Base-by-base conservation (phyloP, 306 rosid genomes). In the Ormosia semicastrata region DNA sequence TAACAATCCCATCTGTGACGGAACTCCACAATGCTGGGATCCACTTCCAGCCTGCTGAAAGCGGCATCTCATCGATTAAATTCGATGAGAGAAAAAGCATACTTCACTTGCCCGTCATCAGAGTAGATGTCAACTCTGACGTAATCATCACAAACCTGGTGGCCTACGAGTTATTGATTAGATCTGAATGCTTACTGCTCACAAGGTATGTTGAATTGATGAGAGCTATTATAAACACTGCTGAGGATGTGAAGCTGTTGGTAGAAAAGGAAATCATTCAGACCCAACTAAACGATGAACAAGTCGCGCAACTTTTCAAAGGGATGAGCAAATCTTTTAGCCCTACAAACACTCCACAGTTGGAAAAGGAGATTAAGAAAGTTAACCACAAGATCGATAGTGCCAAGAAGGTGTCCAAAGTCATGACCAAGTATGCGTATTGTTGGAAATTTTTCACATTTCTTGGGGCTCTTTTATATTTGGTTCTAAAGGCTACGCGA, bases 161-260 rank as follows among this genome's bases (percentile, higher is more conserved):
- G 65, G 86, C 79, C 2, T 79, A 79, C 17, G 86, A 86, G 54
- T 36, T 71, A 2, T 3, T 75, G 43, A 70, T 18, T 7, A 79
- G 47, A 24, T 4, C 85, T 0, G 75, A 11, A 3, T 0, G 4
- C 14, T 29, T 17, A 7, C 4, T 47, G 32, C 54, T 83, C 33
- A 50, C 68, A 3, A 62, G 49, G 70, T 88, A 79, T 47, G 1
- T 64, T 3, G 81, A 88, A 34, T 4, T 82, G 9, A 88, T 82
- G 91, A 54, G 56, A 30, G 84, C 64, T 17, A 46, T 85, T 2
- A 36, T 82, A 5, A 14, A 71, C 44, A 71, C 75, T 8, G 18
- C 14, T 0, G 39, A 62, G 2, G 89, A 88, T 46, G 87, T 85
- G 66, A 29, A 36, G 58, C 7, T 79, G 10, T 66, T 85, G 46